A percentile compares a stretch with the other conserved stretches of the same genome.
phyloP scores from a whole-genome alignment of 371 early-diverging fungal genomes.

The Apophysomyces ossiformis region DNA sequence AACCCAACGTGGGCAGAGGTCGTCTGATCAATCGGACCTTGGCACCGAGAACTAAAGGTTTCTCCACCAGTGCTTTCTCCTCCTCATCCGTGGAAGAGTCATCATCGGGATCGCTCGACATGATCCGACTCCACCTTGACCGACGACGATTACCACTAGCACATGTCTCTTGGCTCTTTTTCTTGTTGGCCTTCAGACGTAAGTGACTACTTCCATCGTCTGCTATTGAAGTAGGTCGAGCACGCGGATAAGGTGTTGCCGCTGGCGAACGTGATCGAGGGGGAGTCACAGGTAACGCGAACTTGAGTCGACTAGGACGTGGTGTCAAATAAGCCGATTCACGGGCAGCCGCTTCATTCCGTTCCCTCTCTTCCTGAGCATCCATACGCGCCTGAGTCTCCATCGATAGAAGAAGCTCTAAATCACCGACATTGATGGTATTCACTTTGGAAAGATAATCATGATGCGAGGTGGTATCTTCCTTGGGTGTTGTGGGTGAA shows the following conservation, averaged over 20 bases:
- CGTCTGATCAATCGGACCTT: slow-evolving; percentile 37
- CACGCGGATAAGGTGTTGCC: neutral
- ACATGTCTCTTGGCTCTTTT: neutral
- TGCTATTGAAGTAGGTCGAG: slow-evolving; percentile 3
- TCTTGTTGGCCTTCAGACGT: slow-evolving; percentile 20
- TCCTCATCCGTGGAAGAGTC: slow-evolving; percentile 16
- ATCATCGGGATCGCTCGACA: slow-evolving; percentile 6
- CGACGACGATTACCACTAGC: neutral
- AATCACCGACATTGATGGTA: slow-evolving; percentile 29
- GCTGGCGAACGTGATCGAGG: slow-evolving; percentile 22
- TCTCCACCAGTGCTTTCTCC: neutral
- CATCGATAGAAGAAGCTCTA: slow-evolving; percentile 38
- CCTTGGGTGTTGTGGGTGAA: slow-evolving; percentile 4
- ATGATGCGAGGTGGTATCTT: neutral
- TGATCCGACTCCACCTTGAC: slow-evolving; percentile 12
- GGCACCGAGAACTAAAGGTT: slow-evolving; percentile 26
- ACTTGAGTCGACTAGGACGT: slow-evolving; percentile 23
- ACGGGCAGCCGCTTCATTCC: slow-evolving; percentile 1
- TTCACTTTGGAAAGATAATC: slow-evolving; percentile 27
- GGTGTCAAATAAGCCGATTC: neutral
- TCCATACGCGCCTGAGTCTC: slow-evolving; percentile 46
- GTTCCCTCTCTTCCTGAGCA: slow-evolving; percentile 19
- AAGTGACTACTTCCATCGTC: slow-evolving; percentile 18
- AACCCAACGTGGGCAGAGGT: slow-evolving; percentile 39
- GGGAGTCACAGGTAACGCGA: slow-evolving; percentile 37